Percentiles rank a stretch among this genome's conserved stretches.
phyloP scores from a whole-genome alignment of 106 monocot genomes.

The Hemerocallis citrina region DNA sequence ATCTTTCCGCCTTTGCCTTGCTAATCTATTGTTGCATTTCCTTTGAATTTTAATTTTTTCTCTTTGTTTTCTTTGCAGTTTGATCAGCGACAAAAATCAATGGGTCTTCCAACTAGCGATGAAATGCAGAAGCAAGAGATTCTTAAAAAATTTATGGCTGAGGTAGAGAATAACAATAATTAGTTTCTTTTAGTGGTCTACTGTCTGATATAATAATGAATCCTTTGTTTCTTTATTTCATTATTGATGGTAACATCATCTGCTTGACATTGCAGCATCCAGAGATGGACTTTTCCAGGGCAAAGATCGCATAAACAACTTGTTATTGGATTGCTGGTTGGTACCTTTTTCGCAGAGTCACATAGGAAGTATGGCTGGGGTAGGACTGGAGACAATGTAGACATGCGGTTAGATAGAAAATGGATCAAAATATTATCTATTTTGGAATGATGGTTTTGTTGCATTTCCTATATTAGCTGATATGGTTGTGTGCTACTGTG shows the following conservation, averaged over 20 bases:
- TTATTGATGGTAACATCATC: neutral
- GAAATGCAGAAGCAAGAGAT: constrained; percentile 93
- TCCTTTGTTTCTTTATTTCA: neutral
- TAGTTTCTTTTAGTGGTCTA: constrained; percentile 5
- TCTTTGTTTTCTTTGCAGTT: constrained; percentile 30
- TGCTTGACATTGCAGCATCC: constrained; percentile 65
- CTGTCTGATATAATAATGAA: neutral
- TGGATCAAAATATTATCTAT: no score
- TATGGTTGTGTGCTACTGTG: no score
- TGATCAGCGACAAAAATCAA: constrained; percentile 89
- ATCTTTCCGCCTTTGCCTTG: neutral
- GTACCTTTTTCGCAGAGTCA: no score
- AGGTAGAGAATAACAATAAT: constrained; percentile 50
- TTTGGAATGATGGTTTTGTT: no score
- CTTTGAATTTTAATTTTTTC: neutral
- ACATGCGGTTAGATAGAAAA: no score
- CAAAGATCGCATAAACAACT: constrained; percentile 63
- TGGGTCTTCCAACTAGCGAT: constrained; percentile 86
- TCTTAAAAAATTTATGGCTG: constrained; percentile 92
- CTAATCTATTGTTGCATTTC: neutral
- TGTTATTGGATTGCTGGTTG: no score
- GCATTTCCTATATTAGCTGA: no score
- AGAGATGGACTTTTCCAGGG: constrained; percentile 93
- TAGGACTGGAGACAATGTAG: no score
- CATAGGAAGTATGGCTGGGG: no score